phyloP scores from a whole-genome alignment of 257 asterid genomes.

The Ajuga chamaepitys region DNA sequence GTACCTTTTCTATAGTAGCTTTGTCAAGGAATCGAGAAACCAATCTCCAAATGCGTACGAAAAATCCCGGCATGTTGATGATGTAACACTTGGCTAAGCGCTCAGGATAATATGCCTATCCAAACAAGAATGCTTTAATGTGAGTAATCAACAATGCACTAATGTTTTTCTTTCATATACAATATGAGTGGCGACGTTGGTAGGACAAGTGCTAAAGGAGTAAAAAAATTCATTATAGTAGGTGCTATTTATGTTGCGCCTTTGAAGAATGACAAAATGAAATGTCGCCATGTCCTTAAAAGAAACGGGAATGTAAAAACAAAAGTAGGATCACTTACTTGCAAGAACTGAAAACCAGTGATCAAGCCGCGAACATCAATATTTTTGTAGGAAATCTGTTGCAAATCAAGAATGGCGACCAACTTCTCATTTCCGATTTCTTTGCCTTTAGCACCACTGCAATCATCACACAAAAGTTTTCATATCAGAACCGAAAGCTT shows the following conservation, averaged over 20 bases:
- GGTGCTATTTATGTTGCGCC: too few species aligned
- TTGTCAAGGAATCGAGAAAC: conserved; percentile 61
- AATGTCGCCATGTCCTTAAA: too few species aligned
- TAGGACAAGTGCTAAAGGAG: too few species aligned
- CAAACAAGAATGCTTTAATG: neutral
- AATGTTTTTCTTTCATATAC: too few species aligned
- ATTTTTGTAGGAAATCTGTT: conserved; percentile 45
- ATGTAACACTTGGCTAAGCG: conserved; percentile 60
- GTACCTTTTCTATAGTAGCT: conserved; percentile 65
- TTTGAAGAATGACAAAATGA: too few species aligned
- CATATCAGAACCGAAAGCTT: neutral
- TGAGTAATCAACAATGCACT: neutral
- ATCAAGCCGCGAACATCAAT: conserved; percentile 58
- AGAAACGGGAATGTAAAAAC: neutral
- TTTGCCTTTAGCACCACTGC: conserved; percentile 51
- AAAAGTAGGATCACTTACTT: conserved; percentile 29
- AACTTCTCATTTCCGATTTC: conserved; percentile 68
- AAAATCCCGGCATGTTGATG: conserved; percentile 66
- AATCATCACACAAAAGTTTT: conserved; percentile 8
- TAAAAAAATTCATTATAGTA: too few species aligned
- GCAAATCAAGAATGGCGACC: conserved; percentile 50
- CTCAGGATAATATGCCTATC: conserved; percentile 70
- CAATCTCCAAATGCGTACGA: conserved; percentile 61
- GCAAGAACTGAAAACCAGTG: conserved; percentile 71
- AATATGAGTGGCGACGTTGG: too few species aligned